Base-by-base conservation (phyloP, 306 rosid genomes). In the Dalbergia cultrata region DNA sequence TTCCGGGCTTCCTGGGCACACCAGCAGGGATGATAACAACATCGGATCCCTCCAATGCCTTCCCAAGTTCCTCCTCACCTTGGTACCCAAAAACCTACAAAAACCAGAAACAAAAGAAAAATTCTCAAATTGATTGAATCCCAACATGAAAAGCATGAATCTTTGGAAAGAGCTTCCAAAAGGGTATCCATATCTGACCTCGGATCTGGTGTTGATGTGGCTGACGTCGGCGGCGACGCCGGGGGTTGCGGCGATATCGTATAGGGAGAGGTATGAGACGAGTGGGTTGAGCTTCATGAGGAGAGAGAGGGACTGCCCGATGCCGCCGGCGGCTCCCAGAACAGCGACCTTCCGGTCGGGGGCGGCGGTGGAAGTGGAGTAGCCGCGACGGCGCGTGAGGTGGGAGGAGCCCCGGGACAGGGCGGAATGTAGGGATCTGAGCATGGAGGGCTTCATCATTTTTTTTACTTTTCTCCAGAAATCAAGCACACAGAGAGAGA, bases 211-310 rank as follows among this genome's bases (percentile, higher is more conserved):
- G 84, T 93, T 93, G 71, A 93, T 88, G 86, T 95, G 99, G 91
- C 98, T 83, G 34, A 95, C 92, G 82, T 95, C 99, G 31, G 99
- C 99, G n/a, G 98, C 98, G 11, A 95, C 99, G 14, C 98, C 98
- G 8, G 98, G 99, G 12, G 99, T 95, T 0, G 91, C 99, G 43
- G 89, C 97, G 67, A 95, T 90, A 88, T 95, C 99, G 85, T 95
- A 95, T 3, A 95, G 99, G 31, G 99, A 81, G 61, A 95, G 94
- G 19, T 13, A 44, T 6, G 50, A 44, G 11, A 44, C 50, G 50
- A 44, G 50, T 44, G 50, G 50, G 50, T 44, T 44, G 50, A 44
- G 50, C 50, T 44, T 44, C 50, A 44, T 44, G 13, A 44, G 50
- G 50, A 44, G 50, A 7, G 50, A 44, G 50, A 44, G 50, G 50